phyloP scores from a whole-genome alignment of 352 stramenopile species.

The Pythium brassicae region DNA sequence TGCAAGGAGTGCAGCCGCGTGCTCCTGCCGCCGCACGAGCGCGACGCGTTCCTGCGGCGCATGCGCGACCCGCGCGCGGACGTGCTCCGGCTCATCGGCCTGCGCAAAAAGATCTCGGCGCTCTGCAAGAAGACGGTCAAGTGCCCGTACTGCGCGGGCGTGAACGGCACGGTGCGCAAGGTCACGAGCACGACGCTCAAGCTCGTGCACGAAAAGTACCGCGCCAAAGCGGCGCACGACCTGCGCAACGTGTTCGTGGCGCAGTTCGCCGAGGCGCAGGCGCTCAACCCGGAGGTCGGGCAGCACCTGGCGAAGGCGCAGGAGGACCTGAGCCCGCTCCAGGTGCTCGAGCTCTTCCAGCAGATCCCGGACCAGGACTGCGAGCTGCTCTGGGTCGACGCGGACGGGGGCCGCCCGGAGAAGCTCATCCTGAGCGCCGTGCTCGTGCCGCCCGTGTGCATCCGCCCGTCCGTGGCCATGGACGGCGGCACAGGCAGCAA shows the following conservation, averaged over 20 bases:
- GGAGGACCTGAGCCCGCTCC: slow-evolving; percentile 88
- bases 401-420: slow-evolving; percentile 92
- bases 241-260: slow-evolving; percentile 82
- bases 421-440: slow-evolving; percentile 97
- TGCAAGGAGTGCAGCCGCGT: slow-evolving; percentile 96
- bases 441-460: slow-evolving; percentile 98
- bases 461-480: slow-evolving; percentile 98
- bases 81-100: slow-evolving; percentile 64
- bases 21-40: slow-evolving; percentile 89
- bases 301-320: slow-evolving; percentile 84
- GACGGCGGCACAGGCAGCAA: slow-evolving; percentile 94
- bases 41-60: slow-evolving; percentile 78
- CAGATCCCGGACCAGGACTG: slow-evolving; percentile 97
- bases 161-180: slow-evolving; percentile 99
- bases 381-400: slow-evolving; percentile 97
- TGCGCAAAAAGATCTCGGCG: slow-evolving; percentile 94
- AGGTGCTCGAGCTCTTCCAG: slow-evolving; percentile 93
- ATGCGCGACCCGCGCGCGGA: slow-evolving; percentile 87
- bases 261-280: slow-evolving; percentile 73
- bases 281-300: slow-evolving; percentile 81
- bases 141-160: slow-evolving; percentile 94
- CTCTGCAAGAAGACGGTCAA: slow-evolving; percentile 96
- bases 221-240: slow-evolving; percentile 81
- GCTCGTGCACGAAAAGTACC: slow-evolving; percentile 98
- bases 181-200: slow-evolving; percentile 96